These are phyloP conservation scores for Acrasis kona DNA, from an alignment of 78 protist genomes.

Conservation along the genomic window DNA sequence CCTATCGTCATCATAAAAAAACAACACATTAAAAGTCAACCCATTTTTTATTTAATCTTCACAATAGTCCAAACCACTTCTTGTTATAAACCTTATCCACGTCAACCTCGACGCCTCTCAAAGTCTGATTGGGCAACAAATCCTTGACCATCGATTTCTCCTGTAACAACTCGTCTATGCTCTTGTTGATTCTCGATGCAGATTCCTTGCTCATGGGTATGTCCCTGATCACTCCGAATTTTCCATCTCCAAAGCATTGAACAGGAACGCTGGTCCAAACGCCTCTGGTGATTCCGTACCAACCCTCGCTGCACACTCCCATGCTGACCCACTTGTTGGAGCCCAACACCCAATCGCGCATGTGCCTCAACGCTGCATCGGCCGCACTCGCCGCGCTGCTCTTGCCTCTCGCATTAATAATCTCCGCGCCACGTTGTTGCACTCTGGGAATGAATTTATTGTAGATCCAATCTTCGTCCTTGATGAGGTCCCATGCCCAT, in stretches of 20 bases:
- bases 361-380: slow-evolving; percentile 54
- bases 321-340: slow-evolving; percentile 35
- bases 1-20: no score
- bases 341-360: slow-evolving; percentile 55
- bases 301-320: slow-evolving; percentile 57
- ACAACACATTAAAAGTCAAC: no score
- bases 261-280: slow-evolving; percentile 57
- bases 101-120: no score
- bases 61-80: no score
- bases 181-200: neutral
- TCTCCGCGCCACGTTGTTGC: slow-evolving; percentile 86
- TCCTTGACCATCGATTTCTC: neutral
- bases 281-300: slow-evolving; percentile 44
- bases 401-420: slow-evolving; percentile 57
- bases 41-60: no score
- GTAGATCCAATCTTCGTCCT: slow-evolving; percentile 11
- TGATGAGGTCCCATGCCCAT: neutral
- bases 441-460: slow-evolving; percentile 55
- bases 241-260: slow-evolving; percentile 10
- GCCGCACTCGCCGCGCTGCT: slow-evolving; percentile 79
- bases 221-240: neutral
- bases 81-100: no score
- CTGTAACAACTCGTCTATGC: neutral
- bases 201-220: neutral
- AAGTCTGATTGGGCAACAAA: neutral